phyloP scores from a whole-genome alignment of 2,329 filamentous ascomycete species.

The Zarea fungicola region DNA sequence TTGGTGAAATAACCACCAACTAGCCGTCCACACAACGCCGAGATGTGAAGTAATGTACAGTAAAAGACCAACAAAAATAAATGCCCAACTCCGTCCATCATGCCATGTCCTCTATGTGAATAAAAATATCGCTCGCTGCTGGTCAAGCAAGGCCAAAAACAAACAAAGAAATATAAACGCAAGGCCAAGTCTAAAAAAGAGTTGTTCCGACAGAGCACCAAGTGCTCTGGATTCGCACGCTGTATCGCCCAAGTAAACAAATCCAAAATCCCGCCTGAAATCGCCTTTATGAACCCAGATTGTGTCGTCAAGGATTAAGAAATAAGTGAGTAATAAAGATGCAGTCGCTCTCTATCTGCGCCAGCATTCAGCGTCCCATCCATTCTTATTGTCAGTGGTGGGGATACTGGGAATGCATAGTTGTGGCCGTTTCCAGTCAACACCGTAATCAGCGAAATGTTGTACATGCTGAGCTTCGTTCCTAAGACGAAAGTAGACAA shows the following conservation, averaged over 20 bases:
- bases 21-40: background rate
- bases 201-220: background rate
- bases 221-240: background rate
- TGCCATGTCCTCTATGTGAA: slow-evolving; percentile 15
- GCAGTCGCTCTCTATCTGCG: slow-evolving; percentile 22
- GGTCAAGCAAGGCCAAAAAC: slow-evolving; percentile 11
- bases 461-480: slow-evolving; percentile 1
- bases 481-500: slow-evolving; percentile 1
- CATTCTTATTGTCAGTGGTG: slow-evolving; percentile 40
- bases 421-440: background rate
- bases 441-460: slow-evolving; percentile 2
- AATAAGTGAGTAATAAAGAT: slow-evolving; percentile 17
- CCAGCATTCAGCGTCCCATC: slow-evolving; percentile 46
- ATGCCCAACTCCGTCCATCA: slow-evolving; percentile 2
- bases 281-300: slow-evolving; percentile 3
- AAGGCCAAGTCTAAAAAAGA: slow-evolving; percentile 5
- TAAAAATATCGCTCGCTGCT: slow-evolving; percentile 14
- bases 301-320: slow-evolving; percentile 14
- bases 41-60: slow-evolving; percentile 5
- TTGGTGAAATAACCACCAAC: too few species aligned
- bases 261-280: background rate
- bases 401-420: slow-evolving; percentile 23
- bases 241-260: background rate
- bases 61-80: background rate
- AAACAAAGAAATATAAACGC: slow-evolving; percentile 3